These are phyloP conservation scores for Talaromyces sp. DNA, from an alignment of 2,329 filamentous ascomycete species.

Conservation along the genomic window DNA sequence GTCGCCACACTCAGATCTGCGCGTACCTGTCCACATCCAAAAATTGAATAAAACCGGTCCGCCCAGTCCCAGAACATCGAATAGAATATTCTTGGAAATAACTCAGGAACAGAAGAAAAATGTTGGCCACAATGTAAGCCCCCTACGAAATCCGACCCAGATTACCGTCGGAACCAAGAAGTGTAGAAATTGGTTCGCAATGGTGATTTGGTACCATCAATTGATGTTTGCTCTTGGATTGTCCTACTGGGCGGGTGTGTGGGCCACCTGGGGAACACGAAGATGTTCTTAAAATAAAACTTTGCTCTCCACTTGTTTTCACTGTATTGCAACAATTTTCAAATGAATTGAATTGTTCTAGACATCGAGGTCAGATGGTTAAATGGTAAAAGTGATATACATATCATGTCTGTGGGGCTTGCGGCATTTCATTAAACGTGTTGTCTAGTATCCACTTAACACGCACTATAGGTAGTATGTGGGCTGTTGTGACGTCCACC, in stretches of 20 bases:
- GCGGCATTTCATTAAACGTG: too few species aligned
- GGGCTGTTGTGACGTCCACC: too few species aligned
- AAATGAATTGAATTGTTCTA: too few species aligned
- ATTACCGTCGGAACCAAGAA: neutral
- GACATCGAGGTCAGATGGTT: too few species aligned
- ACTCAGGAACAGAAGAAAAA: neutral
- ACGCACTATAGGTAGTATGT: too few species aligned
- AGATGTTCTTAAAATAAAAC: too few species aligned
- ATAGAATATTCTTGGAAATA: neutral
- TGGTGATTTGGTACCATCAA: neutral
- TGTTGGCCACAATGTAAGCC: neutral
- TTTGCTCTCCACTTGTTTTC: too few species aligned
- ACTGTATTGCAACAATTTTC: too few species aligned
- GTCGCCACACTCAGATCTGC: neutral
- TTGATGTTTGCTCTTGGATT: neutral
- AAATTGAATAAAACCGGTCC: neutral
- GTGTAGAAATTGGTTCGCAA: neutral
- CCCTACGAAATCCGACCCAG: neutral
- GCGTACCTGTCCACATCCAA: neutral
- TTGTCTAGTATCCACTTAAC: too few species aligned
- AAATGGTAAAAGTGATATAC: too few species aligned
- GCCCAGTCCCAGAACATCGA: neutral
- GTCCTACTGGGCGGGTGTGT: conserved; percentile 4
- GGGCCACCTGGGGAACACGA: neutral
- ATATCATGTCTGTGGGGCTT: too few species aligned